Evolutionary conservation across 208 protist genomes (phyloP), one percentile per base, ranked within the genome.

Genomic region (Trypanosoma melophagium): DNA sequence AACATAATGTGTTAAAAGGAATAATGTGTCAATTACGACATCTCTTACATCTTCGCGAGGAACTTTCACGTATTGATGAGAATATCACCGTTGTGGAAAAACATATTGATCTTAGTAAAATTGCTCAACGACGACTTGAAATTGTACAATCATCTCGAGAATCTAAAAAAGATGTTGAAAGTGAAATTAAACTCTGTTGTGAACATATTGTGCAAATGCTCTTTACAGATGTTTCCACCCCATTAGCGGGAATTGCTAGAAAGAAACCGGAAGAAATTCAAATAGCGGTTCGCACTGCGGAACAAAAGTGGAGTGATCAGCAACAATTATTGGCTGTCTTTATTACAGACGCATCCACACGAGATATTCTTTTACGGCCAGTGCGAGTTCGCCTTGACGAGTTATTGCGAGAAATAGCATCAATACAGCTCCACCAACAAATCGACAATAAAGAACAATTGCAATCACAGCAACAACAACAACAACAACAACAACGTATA

Each of bases 1-100:
- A 71, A 35, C 16, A 64, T 41, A 47, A 16, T 31, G 51, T 38
- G 19, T 44, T 82, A n/a, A 87, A 81, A 61, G 77, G 80, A 0
- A 63, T 83, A 19, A 67, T 90, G n/a, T 90, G 81, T 52, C 83
- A 92, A 70, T 55, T 96, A 51, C 57, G 73, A 7, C 90, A 96
- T 68, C 66, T 96, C 45, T 73, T 91, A 35, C 81, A 87, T 55
- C 86, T 96, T 14, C 84, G 80, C 31, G 65, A 80, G 62, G 83
- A 90, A 69, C 71, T 96, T 19, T 77, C 84, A 22, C 75, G 76
- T 41, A 90, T 93, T 21, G 86, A 94, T 65, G 82, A 80, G 24
- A 93, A 89, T 66, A 93, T 94, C 49, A 86, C 81, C 3, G 88
- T 94, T 58, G 87, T 93, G 64, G 82, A 92, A 63, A 89, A 84